These are phyloP conservation scores for Podospora anserina DNA, from an alignment of 495 filamentous ascomycete genomes.

Conservation along the genomic window DNA sequence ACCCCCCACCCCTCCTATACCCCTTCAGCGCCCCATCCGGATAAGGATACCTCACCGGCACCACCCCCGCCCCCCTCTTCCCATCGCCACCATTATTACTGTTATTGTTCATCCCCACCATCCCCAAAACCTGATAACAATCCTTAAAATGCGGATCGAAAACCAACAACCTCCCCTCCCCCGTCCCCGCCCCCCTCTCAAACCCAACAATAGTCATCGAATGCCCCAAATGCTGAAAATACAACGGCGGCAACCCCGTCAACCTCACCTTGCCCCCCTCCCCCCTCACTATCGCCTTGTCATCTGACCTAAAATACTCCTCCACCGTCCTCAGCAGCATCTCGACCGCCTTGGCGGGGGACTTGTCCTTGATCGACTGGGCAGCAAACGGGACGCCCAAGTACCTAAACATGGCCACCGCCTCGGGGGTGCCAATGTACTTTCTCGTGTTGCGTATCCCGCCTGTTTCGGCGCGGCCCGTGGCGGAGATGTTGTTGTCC, in stretches of 20 bases:
- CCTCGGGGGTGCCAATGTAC: constrained; percentile 95
- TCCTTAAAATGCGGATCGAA: constrained; percentile 85
- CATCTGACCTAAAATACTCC: constrained; percentile 56
- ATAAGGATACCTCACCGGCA: constrained; percentile 44
- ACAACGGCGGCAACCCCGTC: constrained; percentile 77
- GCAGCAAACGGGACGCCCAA: constrained; percentile 56
- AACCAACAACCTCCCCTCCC: constrained; percentile 69
- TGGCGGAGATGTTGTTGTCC: constrained; percentile 77
- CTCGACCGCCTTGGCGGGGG: constrained; percentile 32
- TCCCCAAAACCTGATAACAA: background rate
- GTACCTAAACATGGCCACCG: constrained; percentile 72
- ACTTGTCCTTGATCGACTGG: constrained; percentile 36
- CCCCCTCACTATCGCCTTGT: constrained; percentile 41
- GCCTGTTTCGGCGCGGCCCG: constrained; percentile 76
- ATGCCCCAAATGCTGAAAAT: constrained; percentile 91
- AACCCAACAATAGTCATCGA: constrained; percentile 90
- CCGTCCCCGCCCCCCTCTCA: constrained; percentile 59
- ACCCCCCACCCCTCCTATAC: constrained; percentile 65
- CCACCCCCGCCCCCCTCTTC: constrained; percentile 3
- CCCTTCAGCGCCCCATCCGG: constrained; percentile 60
- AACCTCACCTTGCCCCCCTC: constrained; percentile 53
- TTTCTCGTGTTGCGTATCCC: constrained; percentile 85
- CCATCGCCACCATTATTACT: too few relatives aligned
- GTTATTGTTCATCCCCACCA: background rate
- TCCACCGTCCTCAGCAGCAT: constrained; percentile 65